Base-by-base conservation (phyloP, 2,329 filamentous ascomycete genomes). In the Diaporthe citrichinensis region DNA sequence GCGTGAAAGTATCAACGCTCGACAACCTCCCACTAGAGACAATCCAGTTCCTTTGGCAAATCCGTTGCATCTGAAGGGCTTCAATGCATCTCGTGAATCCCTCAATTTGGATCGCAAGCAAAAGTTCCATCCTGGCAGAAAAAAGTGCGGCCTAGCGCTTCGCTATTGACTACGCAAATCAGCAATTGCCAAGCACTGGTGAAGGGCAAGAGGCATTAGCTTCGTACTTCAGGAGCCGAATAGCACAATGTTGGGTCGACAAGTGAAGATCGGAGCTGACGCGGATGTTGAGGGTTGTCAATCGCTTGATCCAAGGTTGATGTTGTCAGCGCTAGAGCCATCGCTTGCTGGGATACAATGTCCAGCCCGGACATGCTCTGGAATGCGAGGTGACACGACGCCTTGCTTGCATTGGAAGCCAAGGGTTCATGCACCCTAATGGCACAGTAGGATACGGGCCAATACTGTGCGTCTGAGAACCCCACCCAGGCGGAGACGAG, bases 271-370 rank as follows among this genome's bases (percentile, higher is more conserved):
- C n/a, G 25, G 15, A 23, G 59, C 59, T 46, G n/a, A 44, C 39
- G 15, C 23, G 23, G 58, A 61, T 23, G 12, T 61, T 41, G 9
- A 14, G 15, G n/a, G 34, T 15, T 41, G 34, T 61, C 0, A 39
- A 25, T 25, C 39, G 58, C 58, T 41, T 39, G 57, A 23, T 39
- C 14, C 31, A 59, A 25, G 34, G 25, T 20, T 49, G 15, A 49
- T 49, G 10, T 34, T 65, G 61, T 65, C 41, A 65, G 41, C 61
- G 49, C 61, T 46, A 49, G 28, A 23, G 61, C 39, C 17, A 34
- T 65, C 41, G 61, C 41, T 34, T 41, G 41, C 39, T 17, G 17
- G 53, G 25, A 3, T 9, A 57, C 20, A n/a, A 14, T 25, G 34
- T 28, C 14, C 58, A 20, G 58, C 36, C 58, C n/a, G 25, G n/a